phyloP scores from a whole-genome alignment of 108 stramenopile species.

The Skeletonema menzelii region DNA sequence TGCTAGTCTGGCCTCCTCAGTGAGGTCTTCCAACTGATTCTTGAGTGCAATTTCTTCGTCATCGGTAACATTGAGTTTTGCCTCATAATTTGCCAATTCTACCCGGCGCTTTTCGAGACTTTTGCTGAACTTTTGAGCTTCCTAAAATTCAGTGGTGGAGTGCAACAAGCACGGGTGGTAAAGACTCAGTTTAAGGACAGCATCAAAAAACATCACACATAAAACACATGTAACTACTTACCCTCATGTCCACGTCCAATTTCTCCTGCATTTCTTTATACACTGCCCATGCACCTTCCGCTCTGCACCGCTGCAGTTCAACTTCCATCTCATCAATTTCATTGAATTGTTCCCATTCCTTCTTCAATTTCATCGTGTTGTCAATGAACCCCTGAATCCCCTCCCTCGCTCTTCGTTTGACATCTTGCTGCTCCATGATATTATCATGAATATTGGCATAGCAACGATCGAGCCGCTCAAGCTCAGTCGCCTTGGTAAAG shows the following conservation, averaged over 20 bases:
- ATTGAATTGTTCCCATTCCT: conserved; percentile 69
- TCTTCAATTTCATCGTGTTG: conserved; percentile 51
- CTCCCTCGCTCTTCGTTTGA: conserved; percentile 34
- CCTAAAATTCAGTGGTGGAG: too few species aligned
- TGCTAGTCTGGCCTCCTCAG: conserved; percentile 61
- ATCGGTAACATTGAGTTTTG: conserved; percentile 47
- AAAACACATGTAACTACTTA: conserved; percentile 6
- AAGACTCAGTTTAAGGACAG: too few species aligned
- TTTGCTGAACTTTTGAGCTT: conserved; percentile 36
- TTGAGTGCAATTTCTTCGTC: conserved; percentile 46
- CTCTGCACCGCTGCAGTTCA: conserved; percentile 45
- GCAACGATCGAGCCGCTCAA: conserved; percentile 73
- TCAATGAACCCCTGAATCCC: conserved; percentile 42
- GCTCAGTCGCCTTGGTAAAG: conserved; percentile 95
- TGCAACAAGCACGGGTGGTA: too few species aligned
- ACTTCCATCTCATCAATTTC: conserved; percentile 71
- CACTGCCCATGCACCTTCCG: conserved; percentile 56
- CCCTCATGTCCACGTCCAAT: conserved; percentile 38
- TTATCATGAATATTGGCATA: conserved; percentile 60
- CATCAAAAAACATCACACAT: neutral
- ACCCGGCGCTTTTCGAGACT: conserved; percentile 55
- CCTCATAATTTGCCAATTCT: conserved; percentile 61
- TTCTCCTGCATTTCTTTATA: conserved; percentile 39
- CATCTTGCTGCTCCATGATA: conserved; percentile 50
- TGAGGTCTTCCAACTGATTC: conserved; percentile 52